Conservation (phyloP, 164 flowering plant genomes). For the Vitis rupestris region DNA sequence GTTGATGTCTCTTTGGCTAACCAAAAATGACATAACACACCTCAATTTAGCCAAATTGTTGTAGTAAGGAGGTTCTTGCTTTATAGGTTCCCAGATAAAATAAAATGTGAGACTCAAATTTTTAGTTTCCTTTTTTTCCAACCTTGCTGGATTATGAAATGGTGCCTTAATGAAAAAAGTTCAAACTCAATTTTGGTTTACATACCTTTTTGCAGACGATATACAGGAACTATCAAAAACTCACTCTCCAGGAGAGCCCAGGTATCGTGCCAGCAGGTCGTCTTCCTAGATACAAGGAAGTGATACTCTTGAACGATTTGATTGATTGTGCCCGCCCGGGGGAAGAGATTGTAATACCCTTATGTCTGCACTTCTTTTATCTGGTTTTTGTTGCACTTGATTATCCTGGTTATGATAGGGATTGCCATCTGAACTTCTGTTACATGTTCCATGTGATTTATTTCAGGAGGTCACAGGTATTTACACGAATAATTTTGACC, state of each 20-base stretch:
- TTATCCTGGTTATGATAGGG: neutral
- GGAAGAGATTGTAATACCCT: conserved; percentile 76
- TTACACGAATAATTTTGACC: conserved; percentile 92
- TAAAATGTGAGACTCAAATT: conserved; percentile 18
- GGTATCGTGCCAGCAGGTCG: conserved; percentile 96
- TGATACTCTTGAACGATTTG: conserved; percentile 91
- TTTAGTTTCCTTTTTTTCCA: conserved; percentile 2
- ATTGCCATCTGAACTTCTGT: conserved; percentile 1
- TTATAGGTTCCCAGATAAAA: too few species aligned
- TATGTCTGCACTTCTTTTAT: neutral
- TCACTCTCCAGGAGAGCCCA: conserved; percentile 95
- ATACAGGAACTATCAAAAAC: conserved; percentile 89
- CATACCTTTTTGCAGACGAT: conserved; percentile 57
- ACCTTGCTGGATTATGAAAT: neutral
- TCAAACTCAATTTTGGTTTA: neutral
- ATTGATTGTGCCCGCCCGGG: conserved; percentile 99
- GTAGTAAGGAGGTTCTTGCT: too few species aligned
- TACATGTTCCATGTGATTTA: neutral
- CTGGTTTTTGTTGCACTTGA: neutral
- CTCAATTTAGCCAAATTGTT: too few species aligned
- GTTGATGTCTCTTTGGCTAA: too few species aligned
- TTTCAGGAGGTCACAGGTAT: conserved; percentile 94
- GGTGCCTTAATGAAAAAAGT: neutral
- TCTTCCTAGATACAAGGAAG: conserved; percentile 98
- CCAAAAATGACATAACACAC: too few species aligned